Conservation (phyloP, 192 early-diverging fungal species). For the Linnemannia schmuckeri region DNA sequence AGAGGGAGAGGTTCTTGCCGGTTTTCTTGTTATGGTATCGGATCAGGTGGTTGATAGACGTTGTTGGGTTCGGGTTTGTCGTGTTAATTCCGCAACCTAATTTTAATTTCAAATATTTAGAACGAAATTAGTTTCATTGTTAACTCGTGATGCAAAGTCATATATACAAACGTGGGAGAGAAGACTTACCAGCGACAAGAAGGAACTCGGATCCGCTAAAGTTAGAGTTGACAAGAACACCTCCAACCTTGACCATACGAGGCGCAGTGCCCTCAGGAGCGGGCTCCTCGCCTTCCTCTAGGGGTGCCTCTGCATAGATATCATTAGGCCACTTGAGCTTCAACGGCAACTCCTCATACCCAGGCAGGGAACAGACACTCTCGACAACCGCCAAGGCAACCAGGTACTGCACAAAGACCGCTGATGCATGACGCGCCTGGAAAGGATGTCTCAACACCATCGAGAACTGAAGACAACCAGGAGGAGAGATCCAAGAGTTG, state of each 20-base stretch:
- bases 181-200: conserved; percentile 81
- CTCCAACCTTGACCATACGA: conserved; percentile 84
- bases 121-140: neutral
- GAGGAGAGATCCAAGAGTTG: conserved; percentile 96
- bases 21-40: conserved; percentile 64
- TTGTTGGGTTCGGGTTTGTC: conserved; percentile 86
- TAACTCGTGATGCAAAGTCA: neutral
- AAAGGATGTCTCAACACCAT: conserved; percentile 80
- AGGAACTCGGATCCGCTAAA: conserved; percentile 79
- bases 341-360: conserved; percentile 86
- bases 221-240: conserved; percentile 89
- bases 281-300: conserved; percentile 27
- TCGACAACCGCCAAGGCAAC: conserved; percentile 87
- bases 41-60: conserved; percentile 88
- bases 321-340: conserved; percentile 99
- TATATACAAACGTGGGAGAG: neutral
- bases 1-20: conserved; percentile 61
- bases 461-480: conserved; percentile 91
- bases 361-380: conserved; percentile 73
- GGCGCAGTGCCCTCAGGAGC: conserved; percentile 10
- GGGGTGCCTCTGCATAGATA: conserved; percentile 79
- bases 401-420: conserved; percentile 97
- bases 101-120: neutral
- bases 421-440: conserved; percentile 66
- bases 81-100: conserved; percentile 90